Base-by-base conservation (phyloP, 352 stramenopile genomes). In the Pythium oligandrum region DNA sequence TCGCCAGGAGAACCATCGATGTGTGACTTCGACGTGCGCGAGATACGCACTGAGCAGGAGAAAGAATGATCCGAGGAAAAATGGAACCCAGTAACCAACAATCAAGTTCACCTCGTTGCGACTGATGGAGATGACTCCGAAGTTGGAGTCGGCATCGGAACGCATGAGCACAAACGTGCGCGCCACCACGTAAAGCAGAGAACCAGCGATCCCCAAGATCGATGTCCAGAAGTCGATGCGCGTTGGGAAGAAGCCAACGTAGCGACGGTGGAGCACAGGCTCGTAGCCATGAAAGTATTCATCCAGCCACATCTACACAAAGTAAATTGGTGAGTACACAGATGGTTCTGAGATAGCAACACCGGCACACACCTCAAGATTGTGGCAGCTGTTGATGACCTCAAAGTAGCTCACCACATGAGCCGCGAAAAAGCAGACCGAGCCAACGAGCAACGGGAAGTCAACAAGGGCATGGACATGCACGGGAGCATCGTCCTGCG, bases 331-430 rank as follows among this genome's bases (percentile, higher is more conserved):
- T 26, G 17, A 26, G 17, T 26, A 26, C 17, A 26, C 17, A 26
- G 17, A 26, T 26, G 17, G 17, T 26, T 26, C 17, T 26, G 17
- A 26, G 17, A 26, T 26, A 26, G 17, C 17, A 26, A 26, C 17
- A 26, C 17, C 17, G 17, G 17, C 17, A 26, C 43, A 17, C 37
- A 75, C 61, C 57, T 93, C 80, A 50, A 93, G 76, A 64, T 93
- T 90, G 57, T 93, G 80, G 69, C 83, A 93, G 63, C 76, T 86
- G 64, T 93, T 93, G 67, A 93, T 89, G 33, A 93, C 83, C 61
- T 93, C 83, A 49, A 91, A 74, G 72, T 91, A 91, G 63, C 71
- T 90, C 38, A 90, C 51, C 10, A 73, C 46, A 59, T 93, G 73
- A 38, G 70, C 73, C 5, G 58, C 47, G 3, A 91, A 62, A 55